These are phyloP conservation scores for Helichrysum umbraculigerum DNA, from an alignment of 129 eudicot genomes.

Conservation along the genomic window DNA sequence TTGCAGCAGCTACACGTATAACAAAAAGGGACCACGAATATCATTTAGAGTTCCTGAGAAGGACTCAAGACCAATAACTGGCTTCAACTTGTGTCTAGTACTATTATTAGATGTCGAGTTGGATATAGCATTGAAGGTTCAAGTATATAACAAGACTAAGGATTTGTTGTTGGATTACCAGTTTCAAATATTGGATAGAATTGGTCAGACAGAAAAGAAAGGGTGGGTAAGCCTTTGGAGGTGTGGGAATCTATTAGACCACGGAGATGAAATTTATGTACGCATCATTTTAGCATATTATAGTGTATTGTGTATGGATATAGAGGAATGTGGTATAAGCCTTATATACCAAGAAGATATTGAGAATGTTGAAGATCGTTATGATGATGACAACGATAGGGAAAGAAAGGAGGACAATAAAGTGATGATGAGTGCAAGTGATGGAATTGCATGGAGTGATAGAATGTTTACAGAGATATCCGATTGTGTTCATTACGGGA, in stretches of 20 bases:
- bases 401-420: neutral
- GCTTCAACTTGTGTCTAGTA: conserved; percentile 12
- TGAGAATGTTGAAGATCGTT: neutral
- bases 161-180: conserved; percentile 2
- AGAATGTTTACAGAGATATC: too few species aligned
- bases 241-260: conserved; percentile 8
- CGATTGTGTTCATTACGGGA: too few species aligned
- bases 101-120: too few species aligned
- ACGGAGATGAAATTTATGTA: conserved; percentile 6
- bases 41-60: conserved; percentile 12
- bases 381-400: neutral
- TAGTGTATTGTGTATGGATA: too few species aligned
- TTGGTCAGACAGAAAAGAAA: too few species aligned
- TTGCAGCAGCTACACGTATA: neutral
- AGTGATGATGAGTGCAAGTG: neutral
- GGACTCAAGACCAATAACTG: neutral
- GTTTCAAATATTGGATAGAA: neutral
- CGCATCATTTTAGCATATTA: neutral
- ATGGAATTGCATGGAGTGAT: too few species aligned
- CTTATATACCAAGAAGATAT: neutral
- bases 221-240: conserved; percentile 16
- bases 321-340: too few species aligned
- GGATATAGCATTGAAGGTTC: neutral
- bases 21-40: neutral
- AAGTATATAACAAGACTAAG: conserved; percentile 18